A percentile compares a stretch with the other conserved stretches of the same genome.
phyloP scores from a whole-genome alignment of 1,284 basidiomycete genomes.

The Cryptococcus amylolentus region DNA sequence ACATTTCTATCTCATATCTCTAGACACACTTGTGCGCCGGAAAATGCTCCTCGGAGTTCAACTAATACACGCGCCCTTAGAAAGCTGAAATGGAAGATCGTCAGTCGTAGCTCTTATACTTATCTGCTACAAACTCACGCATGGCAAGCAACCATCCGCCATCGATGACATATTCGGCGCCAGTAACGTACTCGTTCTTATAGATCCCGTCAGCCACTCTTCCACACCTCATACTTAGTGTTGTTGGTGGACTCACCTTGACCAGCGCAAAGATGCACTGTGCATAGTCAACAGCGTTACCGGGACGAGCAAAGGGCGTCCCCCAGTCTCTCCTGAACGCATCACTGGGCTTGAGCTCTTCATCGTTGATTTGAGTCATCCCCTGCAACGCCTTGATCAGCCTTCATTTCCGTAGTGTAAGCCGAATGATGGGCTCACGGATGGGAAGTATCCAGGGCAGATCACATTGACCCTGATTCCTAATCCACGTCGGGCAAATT shows the following conservation, averaged over 20 bases:
- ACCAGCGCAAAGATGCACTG: constrained; percentile 38
- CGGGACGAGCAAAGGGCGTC: constrained; percentile 44
- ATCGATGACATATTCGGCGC: constrained; percentile 41
- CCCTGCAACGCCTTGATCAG: constrained; percentile 20
- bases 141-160: constrained; percentile 45
- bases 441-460: constrained; percentile 43
- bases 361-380: constrained; percentile 37
- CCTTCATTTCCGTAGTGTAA: background rate
- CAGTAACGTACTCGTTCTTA: constrained; percentile 45
- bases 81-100: no score
- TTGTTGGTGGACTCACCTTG: constrained; percentile 22
- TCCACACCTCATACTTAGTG: no score
- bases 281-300: constrained; percentile 45
- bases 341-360: constrained; percentile 11
- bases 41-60: no score
- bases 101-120: no score
- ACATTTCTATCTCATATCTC: no score
- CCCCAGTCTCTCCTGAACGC: constrained; percentile 34
- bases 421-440: constrained; percentile 13
- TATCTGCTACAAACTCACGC: constrained; percentile 15
- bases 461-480: constrained; percentile 42
- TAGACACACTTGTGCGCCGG: no score
- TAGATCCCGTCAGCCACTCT: background rate
- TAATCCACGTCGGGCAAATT: constrained; percentile 36
- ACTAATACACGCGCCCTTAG: no score